These are phyloP conservation scores for Aspergillus texensis DNA, from an alignment of 2,329 filamentous ascomycete species.

Conservation along the genomic window DNA sequence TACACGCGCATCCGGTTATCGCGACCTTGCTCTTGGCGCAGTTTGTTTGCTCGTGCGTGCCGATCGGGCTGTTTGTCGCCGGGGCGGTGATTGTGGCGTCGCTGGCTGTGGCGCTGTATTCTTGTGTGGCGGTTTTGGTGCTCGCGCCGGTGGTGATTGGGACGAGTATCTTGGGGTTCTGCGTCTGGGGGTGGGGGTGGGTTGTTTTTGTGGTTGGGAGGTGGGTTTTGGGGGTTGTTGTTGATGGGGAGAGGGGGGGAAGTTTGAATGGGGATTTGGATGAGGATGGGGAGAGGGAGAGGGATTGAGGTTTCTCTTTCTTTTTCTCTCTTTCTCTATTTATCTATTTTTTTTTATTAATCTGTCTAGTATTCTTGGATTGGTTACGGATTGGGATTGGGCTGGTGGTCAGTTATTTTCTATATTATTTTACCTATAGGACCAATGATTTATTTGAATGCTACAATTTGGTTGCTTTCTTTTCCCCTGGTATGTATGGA, in stretches of 20 bases:
- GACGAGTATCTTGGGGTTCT: constrained; percentile 62
- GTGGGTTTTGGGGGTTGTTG: constrained; percentile 15
- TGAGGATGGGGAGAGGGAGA: background rate
- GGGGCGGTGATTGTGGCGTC: constrained; percentile 66
- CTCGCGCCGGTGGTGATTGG: constrained; percentile 70
- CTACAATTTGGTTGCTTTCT: background rate
- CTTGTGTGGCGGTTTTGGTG: constrained; percentile 63
- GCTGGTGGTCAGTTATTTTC: background rate
- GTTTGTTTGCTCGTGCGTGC: constrained; percentile 65
- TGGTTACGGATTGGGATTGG: background rate
- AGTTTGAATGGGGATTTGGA: background rate
- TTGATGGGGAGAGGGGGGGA: background rate
- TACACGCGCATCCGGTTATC: constrained; percentile 70
- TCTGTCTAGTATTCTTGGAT: background rate
- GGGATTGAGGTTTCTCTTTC: background rate
- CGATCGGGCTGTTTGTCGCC: constrained; percentile 67
- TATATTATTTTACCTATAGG: too few species aligned
- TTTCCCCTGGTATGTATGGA: background rate
- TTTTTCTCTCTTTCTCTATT: background rate
- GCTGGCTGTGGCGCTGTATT: constrained; percentile 59
- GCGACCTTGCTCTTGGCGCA: constrained; percentile 70
- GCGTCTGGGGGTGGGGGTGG: constrained; percentile 69
- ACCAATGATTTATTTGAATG: background rate
- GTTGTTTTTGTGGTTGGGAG: constrained; percentile 51
- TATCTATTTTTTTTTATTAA: too few species aligned